Percentiles rank a stretch among this genome's conserved stretches.
These are phyloP conservation scores for Papilionanthe hybrid DNA, from an alignment of 116 monocot species.

Conservation along the genomic window DNA sequence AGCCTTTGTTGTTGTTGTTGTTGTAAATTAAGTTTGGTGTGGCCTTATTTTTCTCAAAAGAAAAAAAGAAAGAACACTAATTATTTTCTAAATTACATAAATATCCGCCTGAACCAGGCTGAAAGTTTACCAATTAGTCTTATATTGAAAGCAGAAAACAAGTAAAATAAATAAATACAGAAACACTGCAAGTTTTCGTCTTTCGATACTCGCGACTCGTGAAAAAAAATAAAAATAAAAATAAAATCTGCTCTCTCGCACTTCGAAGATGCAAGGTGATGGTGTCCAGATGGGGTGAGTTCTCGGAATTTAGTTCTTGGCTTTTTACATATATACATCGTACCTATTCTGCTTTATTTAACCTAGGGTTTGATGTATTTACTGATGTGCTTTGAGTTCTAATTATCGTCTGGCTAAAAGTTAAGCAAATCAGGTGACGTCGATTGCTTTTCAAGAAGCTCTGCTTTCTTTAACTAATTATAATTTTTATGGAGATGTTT, in stretches of 20 bases:
- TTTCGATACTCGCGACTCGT: neutral
- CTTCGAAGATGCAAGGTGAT: slow-evolving; percentile 1
- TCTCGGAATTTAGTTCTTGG: neutral
- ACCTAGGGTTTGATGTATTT: slow-evolving; percentile 5
- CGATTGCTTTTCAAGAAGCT: neutral
- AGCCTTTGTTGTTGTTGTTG: too few species aligned
- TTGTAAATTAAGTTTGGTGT: too few species aligned
- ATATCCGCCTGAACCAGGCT: neutral
- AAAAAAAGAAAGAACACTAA: too few species aligned
- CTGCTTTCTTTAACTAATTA: neutral
- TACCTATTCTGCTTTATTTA: neutral
- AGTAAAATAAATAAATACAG: neutral
- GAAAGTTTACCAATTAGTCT: neutral
- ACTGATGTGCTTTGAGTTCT: neutral
- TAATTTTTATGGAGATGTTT: neutral
- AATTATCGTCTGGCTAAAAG: neutral
- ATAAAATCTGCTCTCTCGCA: neutral
- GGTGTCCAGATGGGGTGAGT: slow-evolving; percentile 2
- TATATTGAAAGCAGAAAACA: neutral
- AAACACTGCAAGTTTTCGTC: neutral
- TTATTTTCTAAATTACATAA: neutral
- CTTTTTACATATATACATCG: neutral
- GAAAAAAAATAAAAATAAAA: neutral
- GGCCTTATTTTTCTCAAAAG: too few species aligned
- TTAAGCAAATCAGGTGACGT: neutral